Conservation (phyloP, 495 filamentous ascomycete species). For the Penicillium silybi region DNA sequence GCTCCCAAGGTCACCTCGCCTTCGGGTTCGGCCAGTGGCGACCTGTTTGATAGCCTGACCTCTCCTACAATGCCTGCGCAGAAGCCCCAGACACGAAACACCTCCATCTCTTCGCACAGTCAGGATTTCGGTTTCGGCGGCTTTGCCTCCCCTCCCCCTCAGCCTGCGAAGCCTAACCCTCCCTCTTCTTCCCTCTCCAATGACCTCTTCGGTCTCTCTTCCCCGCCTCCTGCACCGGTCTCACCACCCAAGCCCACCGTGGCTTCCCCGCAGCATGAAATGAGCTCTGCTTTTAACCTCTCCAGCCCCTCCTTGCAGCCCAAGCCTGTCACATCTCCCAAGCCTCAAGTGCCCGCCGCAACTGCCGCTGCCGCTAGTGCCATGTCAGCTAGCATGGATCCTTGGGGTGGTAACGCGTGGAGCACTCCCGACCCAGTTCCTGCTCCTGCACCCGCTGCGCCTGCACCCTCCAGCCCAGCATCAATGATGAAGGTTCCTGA, state of each 20-base stretch:
- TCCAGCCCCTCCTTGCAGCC: slow-evolving; percentile 52
- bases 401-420: slow-evolving; percentile 52
- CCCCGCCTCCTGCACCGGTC: slow-evolving; percentile 46
- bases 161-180: slow-evolving; percentile 40
- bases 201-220: slow-evolving; percentile 80
- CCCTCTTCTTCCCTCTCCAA: slow-evolving; percentile 44
- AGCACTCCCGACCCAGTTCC: slow-evolving; percentile 44
- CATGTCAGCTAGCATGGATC: slow-evolving; percentile 39
- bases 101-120: slow-evolving; percentile 46
- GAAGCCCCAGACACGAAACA: slow-evolving; percentile 38
- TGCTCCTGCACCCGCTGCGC: slow-evolving; percentile 15
- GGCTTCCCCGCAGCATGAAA: slow-evolving; percentile 37
- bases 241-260: slow-evolving; percentile 37
- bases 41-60: slow-evolving; percentile 77
- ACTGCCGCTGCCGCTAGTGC: slow-evolving; percentile 29
- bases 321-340: slow-evolving; percentile 39
- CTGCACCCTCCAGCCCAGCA: slow-evolving; percentile 14
- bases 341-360: slow-evolving; percentile 30
- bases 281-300: slow-evolving; percentile 76
- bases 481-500: slow-evolving; percentile 48
- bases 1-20: slow-evolving; percentile 51
- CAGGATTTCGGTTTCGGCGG: slow-evolving; percentile 52
- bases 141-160: slow-evolving; percentile 39
- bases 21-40: slow-evolving; percentile 51
- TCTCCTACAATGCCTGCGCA: slow-evolving; percentile 47